Evolutionary conservation across 2,329 filamentous ascomycete genomes (phyloP).

Genomic region (Fusarium buharicum): DNA sequence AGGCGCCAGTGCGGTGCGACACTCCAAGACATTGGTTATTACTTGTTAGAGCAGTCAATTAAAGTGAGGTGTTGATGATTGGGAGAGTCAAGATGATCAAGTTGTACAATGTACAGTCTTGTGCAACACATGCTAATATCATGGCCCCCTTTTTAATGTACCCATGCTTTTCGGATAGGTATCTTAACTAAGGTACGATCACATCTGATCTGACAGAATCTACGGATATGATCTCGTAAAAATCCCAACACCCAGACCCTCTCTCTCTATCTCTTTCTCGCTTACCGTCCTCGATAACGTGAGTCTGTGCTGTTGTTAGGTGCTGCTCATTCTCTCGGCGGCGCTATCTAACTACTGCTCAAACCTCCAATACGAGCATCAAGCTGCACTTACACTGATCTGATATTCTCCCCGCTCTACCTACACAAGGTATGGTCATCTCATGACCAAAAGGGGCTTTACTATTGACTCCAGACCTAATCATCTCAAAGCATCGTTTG

Average conservation of each 20-base stretch:
- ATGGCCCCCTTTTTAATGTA: too few species aligned
- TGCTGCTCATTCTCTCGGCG: slow-evolving; percentile 17
- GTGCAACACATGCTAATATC: neutral
- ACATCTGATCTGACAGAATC: slow-evolving; percentile 27
- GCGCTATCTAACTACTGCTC: slow-evolving; percentile 4
- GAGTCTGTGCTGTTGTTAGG: slow-evolving; percentile 14
- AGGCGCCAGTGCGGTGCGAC: slow-evolving; percentile 14
- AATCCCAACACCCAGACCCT: too few species aligned
- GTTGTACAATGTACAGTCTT: slow-evolving; percentile 17
- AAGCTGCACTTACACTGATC: slow-evolving; percentile 23
- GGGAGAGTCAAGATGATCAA: neutral
- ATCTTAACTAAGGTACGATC: slow-evolving; percentile 18
- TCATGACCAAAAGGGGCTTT: slow-evolving; percentile 33
- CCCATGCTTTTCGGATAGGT: slow-evolving; percentile 7
- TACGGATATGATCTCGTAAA: slow-evolving; percentile 18
- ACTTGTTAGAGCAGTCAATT: neutral
- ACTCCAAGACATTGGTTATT: slow-evolving; percentile 6
- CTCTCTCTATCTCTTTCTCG: too few species aligned
- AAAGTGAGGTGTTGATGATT: too few species aligned
- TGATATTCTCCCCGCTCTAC: slow-evolving; percentile 30
- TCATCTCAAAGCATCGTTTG: neutral
- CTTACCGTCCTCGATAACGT: slow-evolving; percentile 3
- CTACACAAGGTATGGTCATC: too few species aligned
- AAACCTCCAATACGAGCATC: slow-evolving; percentile 31
- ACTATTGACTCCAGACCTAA: slow-evolving; percentile 19